These are phyloP conservation scores for Prunus persica DNA, from an alignment of 306 rosid species.

Conservation along the genomic window DNA sequence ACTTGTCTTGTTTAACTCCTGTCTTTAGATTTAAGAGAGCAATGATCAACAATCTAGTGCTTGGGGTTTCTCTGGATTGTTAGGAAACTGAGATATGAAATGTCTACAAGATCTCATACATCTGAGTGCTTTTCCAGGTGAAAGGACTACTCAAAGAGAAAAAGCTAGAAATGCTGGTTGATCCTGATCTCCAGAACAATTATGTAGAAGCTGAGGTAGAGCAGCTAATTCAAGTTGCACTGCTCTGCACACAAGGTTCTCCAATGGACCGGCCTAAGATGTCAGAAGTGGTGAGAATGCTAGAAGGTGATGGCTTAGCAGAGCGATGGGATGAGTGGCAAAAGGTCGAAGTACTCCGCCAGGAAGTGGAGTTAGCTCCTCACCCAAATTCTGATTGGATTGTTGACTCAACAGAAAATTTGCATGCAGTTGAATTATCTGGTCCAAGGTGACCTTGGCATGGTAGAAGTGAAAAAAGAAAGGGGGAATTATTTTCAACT, in stretches of 20 bases:
- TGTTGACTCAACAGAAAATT: conserved; percentile 89
- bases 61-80: background rate
- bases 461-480: conserved; percentile 26
- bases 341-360: conserved; percentile 88
- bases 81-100: background rate
- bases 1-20: background rate
- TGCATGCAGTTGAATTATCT: conserved; percentile 93
- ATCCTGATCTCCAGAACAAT: conserved; percentile 86
- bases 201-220: conserved; percentile 92
- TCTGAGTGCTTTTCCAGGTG: conserved; percentile 51
- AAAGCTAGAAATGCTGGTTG: conserved; percentile 88
- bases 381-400: conserved; percentile 94
- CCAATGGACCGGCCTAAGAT: conserved; percentile 97
- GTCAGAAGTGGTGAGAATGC: conserved; percentile 99
- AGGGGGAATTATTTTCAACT: conserved; percentile 43
- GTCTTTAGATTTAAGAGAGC: background rate
- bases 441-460: conserved; percentile 91
- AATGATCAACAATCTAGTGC: background rate
- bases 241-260: conserved; percentile 96
- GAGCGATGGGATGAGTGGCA: conserved; percentile 99
- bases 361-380: conserved; percentile 85
- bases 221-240: conserved; percentile 92
- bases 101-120: conserved; percentile 17
- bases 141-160: conserved; percentile 92
- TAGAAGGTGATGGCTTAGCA: conserved; percentile 95